Percentiles rank a stretch among this genome's conserved stretches.
Conservation (phyloP, 1,139 yeast species). For the Suhomyces chickasaworum region DNA sequence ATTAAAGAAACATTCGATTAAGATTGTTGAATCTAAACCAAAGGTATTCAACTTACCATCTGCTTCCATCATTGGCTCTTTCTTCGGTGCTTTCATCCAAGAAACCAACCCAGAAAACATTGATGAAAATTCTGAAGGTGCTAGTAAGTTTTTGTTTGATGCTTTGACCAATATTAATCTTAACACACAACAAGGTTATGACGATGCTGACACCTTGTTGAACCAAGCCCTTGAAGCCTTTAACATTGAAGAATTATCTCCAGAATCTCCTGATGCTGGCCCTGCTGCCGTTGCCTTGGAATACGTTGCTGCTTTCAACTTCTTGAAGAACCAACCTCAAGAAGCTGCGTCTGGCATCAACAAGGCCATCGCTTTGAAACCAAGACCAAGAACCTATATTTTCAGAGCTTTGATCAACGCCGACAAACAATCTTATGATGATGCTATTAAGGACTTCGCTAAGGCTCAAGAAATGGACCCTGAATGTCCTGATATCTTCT, state of each 20-base stretch:
- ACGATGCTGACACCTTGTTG: constrained; percentile 69
- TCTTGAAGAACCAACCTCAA: constrained; percentile 73
- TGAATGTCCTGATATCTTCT: constrained; percentile 77
- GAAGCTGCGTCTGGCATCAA: constrained; percentile 60
- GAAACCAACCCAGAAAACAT: constrained; percentile 52
- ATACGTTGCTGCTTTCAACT: constrained; percentile 78
- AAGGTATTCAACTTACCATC: constrained; percentile 67
- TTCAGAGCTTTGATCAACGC: constrained; percentile 84
- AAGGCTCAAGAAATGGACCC: constrained; percentile 73
- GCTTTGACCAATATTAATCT: constrained; percentile 66
- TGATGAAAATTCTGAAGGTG: constrained; percentile 49
- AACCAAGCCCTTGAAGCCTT: constrained; percentile 66
- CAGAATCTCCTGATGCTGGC: constrained; percentile 53
- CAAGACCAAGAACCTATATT: constrained; percentile 82
- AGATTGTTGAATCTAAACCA: constrained; percentile 62
- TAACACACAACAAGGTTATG: constrained; percentile 72
- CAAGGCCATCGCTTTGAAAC: constrained; percentile 64
- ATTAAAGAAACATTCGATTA: constrained; percentile 72
- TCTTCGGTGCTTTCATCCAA: constrained; percentile 72
- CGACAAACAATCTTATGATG: constrained; percentile 66
- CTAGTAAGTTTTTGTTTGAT: constrained; percentile 65
- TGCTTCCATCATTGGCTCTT: constrained; percentile 80
- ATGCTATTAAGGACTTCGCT: constrained; percentile 70
- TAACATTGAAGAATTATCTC: constrained; percentile 37
- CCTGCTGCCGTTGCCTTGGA: constrained; percentile 69